Conservation (phyloP, 2,329 filamentous ascomycete species). For the Curvularia lunata region DNA sequence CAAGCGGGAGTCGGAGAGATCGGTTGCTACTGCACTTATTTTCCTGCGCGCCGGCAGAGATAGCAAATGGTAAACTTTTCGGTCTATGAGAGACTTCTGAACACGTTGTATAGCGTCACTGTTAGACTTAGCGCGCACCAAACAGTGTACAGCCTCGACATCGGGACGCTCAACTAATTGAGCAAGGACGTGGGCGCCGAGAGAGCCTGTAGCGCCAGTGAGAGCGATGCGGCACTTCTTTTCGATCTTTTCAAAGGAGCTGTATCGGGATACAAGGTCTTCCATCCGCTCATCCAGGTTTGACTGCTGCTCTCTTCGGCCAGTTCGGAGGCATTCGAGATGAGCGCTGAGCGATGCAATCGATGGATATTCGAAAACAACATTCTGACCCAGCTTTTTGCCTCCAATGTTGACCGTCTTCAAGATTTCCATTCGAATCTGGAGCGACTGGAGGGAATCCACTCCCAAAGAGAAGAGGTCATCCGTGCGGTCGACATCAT, state of each 20-base stretch:
- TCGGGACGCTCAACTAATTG: slow-evolving; percentile 39
- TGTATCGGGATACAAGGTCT: slow-evolving; percentile 54
- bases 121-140: slow-evolving; percentile 56
- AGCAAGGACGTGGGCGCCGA: slow-evolving; percentile 65
- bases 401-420: slow-evolving; percentile 58
- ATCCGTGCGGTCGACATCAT: slow-evolving; percentile 42
- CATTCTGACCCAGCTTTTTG: slow-evolving; percentile 58
- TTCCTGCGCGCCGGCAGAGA: slow-evolving; percentile 21
- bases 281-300: slow-evolving; percentile 54
- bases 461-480: slow-evolving; percentile 67
- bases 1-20: slow-evolving; percentile 50
- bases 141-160: slow-evolving; percentile 56
- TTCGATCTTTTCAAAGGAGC: slow-evolving; percentile 39
- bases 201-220: slow-evolving; percentile 70
- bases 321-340: slow-evolving; percentile 53
- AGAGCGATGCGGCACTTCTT: slow-evolving; percentile 49
- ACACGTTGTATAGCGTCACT: slow-evolving; percentile 47
- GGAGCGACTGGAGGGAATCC: slow-evolving; percentile 65
- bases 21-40: slow-evolving; percentile 49
- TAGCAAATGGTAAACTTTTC: slow-evolving; percentile 47
- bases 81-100: slow-evolving; percentile 43
- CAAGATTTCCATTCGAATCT: slow-evolving; percentile 60
- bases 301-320: slow-evolving; percentile 39
- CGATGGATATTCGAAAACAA: slow-evolving; percentile 65
- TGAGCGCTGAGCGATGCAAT: slow-evolving; percentile 55